Percentiles rank a stretch among this genome's conserved stretches.
Evolutionary conservation across 148 eudicot genomes (phyloP).

Genomic region (Silene uniflora): DNA sequence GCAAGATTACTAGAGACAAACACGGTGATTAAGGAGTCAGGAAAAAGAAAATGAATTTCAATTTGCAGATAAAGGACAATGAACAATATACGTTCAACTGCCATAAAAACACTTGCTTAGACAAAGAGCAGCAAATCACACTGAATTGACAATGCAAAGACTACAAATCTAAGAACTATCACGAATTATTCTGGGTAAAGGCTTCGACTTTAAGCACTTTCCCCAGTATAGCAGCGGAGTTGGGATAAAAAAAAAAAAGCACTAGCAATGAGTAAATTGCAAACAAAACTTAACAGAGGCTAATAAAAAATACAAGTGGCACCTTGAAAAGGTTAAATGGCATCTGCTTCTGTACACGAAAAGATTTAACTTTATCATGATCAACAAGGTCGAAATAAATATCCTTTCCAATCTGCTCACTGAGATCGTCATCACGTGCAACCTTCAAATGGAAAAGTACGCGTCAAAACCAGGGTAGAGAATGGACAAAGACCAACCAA

Average conservation of each 20-base stretch:
- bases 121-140: too few species aligned
- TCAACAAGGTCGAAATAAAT: conserved; percentile 95
- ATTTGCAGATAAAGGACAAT: too few species aligned
- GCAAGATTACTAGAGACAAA: not conserved
- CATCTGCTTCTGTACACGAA: conserved; percentile 87
- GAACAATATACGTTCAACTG: too few species aligned
- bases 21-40: not conserved
- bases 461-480: not conserved
- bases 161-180: not conserved
- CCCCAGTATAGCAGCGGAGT: not conserved
- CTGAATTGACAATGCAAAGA: not conserved
- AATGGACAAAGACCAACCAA: not conserved
- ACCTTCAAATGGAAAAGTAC: conserved; percentile 43
- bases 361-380: conserved; percentile 87
- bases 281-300: not conserved
- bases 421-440: conserved; percentile 82
- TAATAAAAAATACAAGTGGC: not conserved
- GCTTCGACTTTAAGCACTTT: not conserved
- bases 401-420: conserved; percentile 85
- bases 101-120: too few species aligned
- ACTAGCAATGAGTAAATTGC: not conserved
- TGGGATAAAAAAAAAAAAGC: not conserved
- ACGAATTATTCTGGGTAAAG: not conserved
- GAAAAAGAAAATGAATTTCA: not conserved
- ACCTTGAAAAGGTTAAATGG: conserved; percentile 85